Percentiles rank a stretch among this genome's conserved stretches.
These are phyloP conservation scores for Wallacemonas sp. DNA, from an alignment of 208 protist genomes.

Conservation along the genomic window DNA sequence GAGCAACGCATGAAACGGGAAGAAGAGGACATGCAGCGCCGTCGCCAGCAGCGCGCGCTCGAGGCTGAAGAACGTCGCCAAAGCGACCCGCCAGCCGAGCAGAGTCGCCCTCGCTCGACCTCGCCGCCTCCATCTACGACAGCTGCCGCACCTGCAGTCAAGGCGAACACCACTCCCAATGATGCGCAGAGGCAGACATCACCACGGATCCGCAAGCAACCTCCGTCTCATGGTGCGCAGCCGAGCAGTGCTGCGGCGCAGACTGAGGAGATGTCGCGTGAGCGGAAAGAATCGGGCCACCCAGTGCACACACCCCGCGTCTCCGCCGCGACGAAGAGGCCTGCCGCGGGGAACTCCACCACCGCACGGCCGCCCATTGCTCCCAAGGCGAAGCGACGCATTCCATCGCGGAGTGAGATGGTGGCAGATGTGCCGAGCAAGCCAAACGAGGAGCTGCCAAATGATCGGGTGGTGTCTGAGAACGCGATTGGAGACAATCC, in stretches of 20 bases:
- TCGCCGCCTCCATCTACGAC: conserved; percentile 5
- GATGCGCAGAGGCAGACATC: conserved; percentile 6
- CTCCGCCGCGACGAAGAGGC: conserved; percentile 12
- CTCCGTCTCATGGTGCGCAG: conserved; percentile 11
- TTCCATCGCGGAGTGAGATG: conserved; percentile 70
- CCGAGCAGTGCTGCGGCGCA: not conserved
- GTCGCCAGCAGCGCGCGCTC: conserved; percentile 28
- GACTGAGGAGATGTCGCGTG: conserved; percentile 19
- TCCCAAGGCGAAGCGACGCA: conserved; percentile 27
- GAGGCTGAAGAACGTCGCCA: conserved; percentile 17
- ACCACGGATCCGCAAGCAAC: conserved; percentile 14
- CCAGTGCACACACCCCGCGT: conserved; percentile 56
- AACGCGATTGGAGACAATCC: conserved; percentile 75
- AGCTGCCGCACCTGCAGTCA: not conserved
- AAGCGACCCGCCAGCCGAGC: not conserved
- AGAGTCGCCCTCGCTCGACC: not conserved
- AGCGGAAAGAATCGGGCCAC: conserved; percentile 45
- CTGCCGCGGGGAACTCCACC: not conserved
- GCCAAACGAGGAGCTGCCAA: conserved; percentile 55
- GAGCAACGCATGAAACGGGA: conserved; percentile 43
- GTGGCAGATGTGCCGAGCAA: conserved; percentile 54
- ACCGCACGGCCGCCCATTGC: conserved; percentile 21
- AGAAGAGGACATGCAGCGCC: conserved; percentile 38
- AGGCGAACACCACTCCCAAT: conserved; percentile 10
- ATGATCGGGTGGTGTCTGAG: conserved; percentile 75